Base-by-base conservation (phyloP, 2,329 filamentous ascomycete species). In the Alternaria triticina region DNA sequence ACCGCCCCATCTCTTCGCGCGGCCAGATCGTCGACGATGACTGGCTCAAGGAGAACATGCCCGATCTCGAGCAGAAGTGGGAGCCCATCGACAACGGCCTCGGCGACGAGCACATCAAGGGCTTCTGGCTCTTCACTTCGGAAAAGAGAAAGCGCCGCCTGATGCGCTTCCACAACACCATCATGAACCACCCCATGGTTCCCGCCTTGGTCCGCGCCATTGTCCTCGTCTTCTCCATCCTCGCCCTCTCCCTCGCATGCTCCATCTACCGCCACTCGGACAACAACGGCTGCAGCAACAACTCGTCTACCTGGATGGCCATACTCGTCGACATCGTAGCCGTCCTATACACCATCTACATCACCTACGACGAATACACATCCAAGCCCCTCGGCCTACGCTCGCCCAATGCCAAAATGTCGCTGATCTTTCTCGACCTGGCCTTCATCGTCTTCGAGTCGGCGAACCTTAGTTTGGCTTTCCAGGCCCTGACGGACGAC, bases 401-500 rank as follows among this genome's bases (percentile, higher is more conserved):
- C 46, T 90, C 90, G 7, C 89, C 93, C 10, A 90, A 90, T 60
- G 91, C 93, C 52, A 99, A 99, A 79, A 91, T 97, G 68, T 89
- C 92, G 13, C 88, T 99, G 54, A 92, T 98, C 64, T 88, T 99
- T 58, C 87, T 97, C 61, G 96, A 99, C 80, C 86, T 99, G 4
- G 90, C 97, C 74, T 99, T 99, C 78, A 97, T 99, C 74, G 94
- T 98, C 45, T 97, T 99, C 83, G 95, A 97, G 79, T 94, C 94
- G 5, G 94, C 94, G 55, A 98, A 97, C 81, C 87, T 97, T 25
- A 92, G 93, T 44, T 84, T 99, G 67, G 94, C 95, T 2, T 97
- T 97, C 77, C 91, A 93, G 76, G 91, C 93, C 9, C 83, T 97
- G 57, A 90, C 85, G 6, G 87, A 90, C 70, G 82, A 85, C 28